Percentiles rank a stretch among this genome's conserved stretches.
Evolutionary conservation across 805 yeast genomes (phyloP).

Genomic region (Martiniozyma abietophila): DNA sequence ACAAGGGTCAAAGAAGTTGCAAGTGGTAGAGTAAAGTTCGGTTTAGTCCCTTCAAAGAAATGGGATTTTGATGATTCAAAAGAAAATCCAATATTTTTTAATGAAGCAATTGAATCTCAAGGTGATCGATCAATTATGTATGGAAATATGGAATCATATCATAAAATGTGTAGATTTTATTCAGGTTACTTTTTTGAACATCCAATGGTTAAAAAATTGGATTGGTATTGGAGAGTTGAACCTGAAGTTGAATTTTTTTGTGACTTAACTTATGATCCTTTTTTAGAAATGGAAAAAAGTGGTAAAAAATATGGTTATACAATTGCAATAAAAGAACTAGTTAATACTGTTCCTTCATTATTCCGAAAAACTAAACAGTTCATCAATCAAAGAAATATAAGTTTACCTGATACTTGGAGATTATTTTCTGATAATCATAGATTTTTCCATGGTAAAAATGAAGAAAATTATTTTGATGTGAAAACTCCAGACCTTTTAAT

Average conservation of each 20-base stretch:
- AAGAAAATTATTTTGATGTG: slow-evolving; percentile 22
- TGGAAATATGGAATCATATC: slow-evolving; percentile 76
- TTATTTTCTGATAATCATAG: slow-evolving; percentile 42
- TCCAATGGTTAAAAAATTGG: slow-evolving; percentile 55
- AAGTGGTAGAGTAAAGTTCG: slow-evolving; percentile 61
- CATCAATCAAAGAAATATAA: slow-evolving; percentile 37
- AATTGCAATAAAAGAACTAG: slow-evolving; percentile 66
- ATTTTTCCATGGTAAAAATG: slow-evolving; percentile 27
- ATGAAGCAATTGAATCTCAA: slow-evolving; percentile 57
- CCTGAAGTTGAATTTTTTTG: slow-evolving; percentile 88
- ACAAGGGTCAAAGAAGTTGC: slow-evolving; percentile 42
- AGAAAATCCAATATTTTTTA: slow-evolving; percentile 33
- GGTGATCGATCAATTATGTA: slow-evolving; percentile 81
- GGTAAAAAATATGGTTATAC: slow-evolving; percentile 82
- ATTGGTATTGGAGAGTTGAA: slow-evolving; percentile 97
- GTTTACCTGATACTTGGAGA: slow-evolving; percentile 60
- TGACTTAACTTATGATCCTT: slow-evolving; percentile 89
- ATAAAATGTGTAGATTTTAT: slow-evolving; percentile 92
- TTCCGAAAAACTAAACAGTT: slow-evolving; percentile 65
- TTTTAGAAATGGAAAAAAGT: slow-evolving; percentile 59
- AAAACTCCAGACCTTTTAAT: slow-evolving; percentile 21
- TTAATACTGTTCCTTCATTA: slow-evolving; percentile 73
- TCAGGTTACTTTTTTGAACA: slow-evolving; percentile 79
- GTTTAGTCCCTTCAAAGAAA: slow-evolving; percentile 41
- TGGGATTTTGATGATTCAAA: slow-evolving; percentile 55